phyloP scores from a whole-genome alignment of 75 land plant genomes.

The Gnetum montanum region DNA sequence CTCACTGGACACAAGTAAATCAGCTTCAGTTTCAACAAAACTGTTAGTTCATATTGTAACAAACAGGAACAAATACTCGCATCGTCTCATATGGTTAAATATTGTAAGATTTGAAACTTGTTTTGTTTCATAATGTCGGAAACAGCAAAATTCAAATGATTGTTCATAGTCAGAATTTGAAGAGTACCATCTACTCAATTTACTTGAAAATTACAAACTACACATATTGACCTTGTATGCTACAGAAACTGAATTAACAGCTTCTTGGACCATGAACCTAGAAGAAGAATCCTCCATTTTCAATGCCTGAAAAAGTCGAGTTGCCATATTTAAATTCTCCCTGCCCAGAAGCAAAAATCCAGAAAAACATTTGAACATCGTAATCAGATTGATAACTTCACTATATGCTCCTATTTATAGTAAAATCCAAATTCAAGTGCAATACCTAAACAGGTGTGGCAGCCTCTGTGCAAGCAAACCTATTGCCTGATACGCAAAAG shows the following conservation, averaged over 20 bases:
- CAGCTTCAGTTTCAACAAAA: too few relatives aligned
- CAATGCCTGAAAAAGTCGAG: slow-evolving; percentile 78
- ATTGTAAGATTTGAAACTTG: too few relatives aligned
- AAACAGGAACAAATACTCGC: too few relatives aligned
- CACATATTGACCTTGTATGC: slow-evolving; percentile 99
- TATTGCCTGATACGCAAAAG: slow-evolving; percentile 85
- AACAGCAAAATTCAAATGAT: too few relatives aligned
- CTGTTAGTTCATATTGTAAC: too few relatives aligned
- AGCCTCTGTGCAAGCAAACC: slow-evolving; percentile 87
- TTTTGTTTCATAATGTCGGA: too few relatives aligned
- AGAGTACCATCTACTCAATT: too few relatives aligned
- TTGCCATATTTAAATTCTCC: slow-evolving; percentile 64
- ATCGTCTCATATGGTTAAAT: too few relatives aligned
- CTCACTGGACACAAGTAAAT: too few relatives aligned
- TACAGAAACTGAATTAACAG: slow-evolving; percentile 62
- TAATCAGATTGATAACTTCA: background rate
- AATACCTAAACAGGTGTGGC: slow-evolving; percentile 80
- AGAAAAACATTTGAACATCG: too few relatives aligned
- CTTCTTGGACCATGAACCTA: slow-evolving; percentile 71
- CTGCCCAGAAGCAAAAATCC: slow-evolving; percentile 25
- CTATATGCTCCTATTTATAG: background rate
- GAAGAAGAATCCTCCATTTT: slow-evolving; percentile 58
- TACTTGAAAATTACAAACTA: too few relatives aligned
- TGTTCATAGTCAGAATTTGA: too few relatives aligned
- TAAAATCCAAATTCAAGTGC: background rate